Evolutionary conservation across 2,329 filamentous ascomycete genomes (phyloP).

Genomic region (Ophiostoma australiae): DNA sequence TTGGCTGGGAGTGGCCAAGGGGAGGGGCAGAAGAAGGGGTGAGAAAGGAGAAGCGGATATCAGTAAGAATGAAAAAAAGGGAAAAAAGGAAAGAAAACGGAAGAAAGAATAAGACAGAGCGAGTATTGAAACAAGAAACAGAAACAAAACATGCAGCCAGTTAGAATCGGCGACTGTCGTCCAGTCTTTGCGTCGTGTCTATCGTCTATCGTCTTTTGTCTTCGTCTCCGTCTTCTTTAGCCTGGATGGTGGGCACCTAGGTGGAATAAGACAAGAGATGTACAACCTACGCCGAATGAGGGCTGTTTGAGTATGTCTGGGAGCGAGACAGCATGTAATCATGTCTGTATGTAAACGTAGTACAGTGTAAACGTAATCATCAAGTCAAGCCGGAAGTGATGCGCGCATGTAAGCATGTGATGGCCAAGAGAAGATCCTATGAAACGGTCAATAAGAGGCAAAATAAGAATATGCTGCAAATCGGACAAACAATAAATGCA

Average conservation of each 20-base stretch:
- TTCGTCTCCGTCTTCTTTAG: no score
- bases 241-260: no score
- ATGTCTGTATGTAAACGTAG: no score
- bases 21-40: not conserved
- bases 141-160: constrained; percentile 1
- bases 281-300: not conserved
- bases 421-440: not conserved
- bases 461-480: not conserved
- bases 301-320: not conserved
- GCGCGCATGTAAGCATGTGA: not conserved
- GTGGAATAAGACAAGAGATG: not conserved
- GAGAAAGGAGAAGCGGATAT: not conserved
- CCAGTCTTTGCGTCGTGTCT: constrained; percentile 7
- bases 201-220: not conserved
- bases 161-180: constrained; percentile 9
- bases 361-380: not conserved
- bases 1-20: not conserved
- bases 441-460: not conserved
- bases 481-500: not conserved
- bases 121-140: constrained; percentile 5
- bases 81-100: not conserved
- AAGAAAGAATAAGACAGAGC: not conserved
- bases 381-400: no score
- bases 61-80: not conserved
- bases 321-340: not conserved